Conservation (phyloP, 306 rosid species). For the Calophaca sinica region DNA sequence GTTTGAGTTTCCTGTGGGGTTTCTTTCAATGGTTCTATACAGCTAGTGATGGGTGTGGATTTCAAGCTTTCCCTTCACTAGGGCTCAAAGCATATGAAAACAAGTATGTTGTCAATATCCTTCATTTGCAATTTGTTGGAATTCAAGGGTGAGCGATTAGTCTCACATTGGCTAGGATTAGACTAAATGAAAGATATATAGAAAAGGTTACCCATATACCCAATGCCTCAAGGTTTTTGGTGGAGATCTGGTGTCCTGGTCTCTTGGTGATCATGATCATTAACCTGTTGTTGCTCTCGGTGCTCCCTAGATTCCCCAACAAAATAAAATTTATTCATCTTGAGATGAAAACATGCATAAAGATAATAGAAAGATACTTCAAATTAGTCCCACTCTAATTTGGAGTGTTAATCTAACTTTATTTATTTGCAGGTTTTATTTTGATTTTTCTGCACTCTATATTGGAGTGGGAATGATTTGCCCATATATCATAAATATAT, state of each 20-base stretch:
- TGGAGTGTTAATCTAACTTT: constrained; percentile 17
- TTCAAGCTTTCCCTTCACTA: constrained; percentile 56
- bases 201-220: no score
- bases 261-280: no score
- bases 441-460: constrained; percentile 62
- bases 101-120: constrained; percentile 41
- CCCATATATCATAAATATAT: constrained; percentile 61
- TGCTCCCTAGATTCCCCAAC: no score
- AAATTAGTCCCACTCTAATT: neutral
- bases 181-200: no score
- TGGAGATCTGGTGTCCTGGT: no score
- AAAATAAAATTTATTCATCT: neutral
- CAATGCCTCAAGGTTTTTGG: no score
- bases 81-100: constrained; percentile 58
- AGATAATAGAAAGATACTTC: constrained; percentile 22
- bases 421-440: constrained; percentile 54
- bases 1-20: constrained; percentile 60
- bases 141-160: neutral
- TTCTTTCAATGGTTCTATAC: constrained; percentile 69
- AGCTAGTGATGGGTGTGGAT: constrained; percentile 59
- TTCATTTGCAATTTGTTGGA: constrained; percentile 1
- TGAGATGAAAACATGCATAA: constrained; percentile 26
- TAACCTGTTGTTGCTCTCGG: no score
- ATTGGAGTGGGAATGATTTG: constrained; percentile 72
- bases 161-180: no score